Conservation (phyloP, 129 eudicot genomes). For the Flaveria trinervia region DNA sequence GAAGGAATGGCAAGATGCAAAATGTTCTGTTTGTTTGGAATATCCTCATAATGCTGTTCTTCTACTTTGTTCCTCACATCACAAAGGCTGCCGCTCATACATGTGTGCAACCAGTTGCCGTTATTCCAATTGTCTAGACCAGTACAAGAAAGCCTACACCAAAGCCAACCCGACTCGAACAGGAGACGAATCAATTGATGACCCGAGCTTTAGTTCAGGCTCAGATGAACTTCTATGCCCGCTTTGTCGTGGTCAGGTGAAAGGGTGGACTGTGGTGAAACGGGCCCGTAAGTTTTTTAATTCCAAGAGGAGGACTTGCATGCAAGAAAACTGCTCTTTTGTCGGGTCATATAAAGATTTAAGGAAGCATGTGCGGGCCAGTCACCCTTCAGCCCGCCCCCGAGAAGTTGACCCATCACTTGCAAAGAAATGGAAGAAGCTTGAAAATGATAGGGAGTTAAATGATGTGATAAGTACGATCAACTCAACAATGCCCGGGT, state of each 20-base stretch:
- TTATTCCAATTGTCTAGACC: conserved; percentile 57
- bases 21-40: conserved; percentile 54
- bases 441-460: conserved; percentile 52
- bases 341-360: conserved; percentile 50
- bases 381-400: conserved; percentile 55
- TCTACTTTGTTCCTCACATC: conserved; percentile 47
- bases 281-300: conserved; percentile 57
- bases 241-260: conserved; percentile 67
- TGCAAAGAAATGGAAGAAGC: conserved; percentile 64
- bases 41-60: conserved; percentile 63
- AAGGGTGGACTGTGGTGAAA: conserved; percentile 67
- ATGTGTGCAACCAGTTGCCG: conserved; percentile 57
- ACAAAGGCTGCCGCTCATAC: conserved; percentile 57
- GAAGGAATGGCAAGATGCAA: conserved; percentile 56
- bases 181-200: conserved; percentile 28
- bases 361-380: conserved; percentile 50
- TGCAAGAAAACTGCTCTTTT: conserved; percentile 57
- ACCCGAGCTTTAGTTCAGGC: conserved; percentile 20
- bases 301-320: conserved; percentile 50
- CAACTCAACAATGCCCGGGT: conserved; percentile 56
- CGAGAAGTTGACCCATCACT: conserved; percentile 65
- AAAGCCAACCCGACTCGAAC: conserved; percentile 33
- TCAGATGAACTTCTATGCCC: conserved; percentile 52
- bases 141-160: conserved; percentile 61
- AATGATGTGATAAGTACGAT: conserved; percentile 62